phyloP scores from a whole-genome alignment of 306 rosid species.

The Cyamopsis tetragonoloba region DNA sequence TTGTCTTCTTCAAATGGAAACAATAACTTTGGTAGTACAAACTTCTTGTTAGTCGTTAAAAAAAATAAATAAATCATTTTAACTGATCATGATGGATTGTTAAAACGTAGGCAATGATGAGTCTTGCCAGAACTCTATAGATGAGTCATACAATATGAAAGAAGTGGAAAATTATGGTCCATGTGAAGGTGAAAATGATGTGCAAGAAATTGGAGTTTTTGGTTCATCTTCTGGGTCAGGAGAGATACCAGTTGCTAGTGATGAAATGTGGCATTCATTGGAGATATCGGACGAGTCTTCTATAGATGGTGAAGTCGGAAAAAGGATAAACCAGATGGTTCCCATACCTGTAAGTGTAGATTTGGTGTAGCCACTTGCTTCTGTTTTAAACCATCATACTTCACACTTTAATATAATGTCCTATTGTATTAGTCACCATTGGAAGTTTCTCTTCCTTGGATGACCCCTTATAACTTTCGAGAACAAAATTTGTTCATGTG shows the following conservation, averaged over 20 bases:
- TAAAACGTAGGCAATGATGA: conserved; percentile 47
- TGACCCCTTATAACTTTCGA: not conserved
- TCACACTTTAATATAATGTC: not conserved
- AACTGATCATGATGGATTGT: conserved; percentile 25
- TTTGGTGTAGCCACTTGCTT: not conserved
- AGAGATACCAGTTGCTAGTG: conserved; percentile 36
- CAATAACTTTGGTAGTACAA: conserved; percentile 44
- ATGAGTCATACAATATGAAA: conserved; percentile 29
- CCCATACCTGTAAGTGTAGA: conserved; percentile 78
- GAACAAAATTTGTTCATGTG: not conserved
- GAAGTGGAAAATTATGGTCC: conserved; percentile 31
- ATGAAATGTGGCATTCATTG: conserved; percentile 39
- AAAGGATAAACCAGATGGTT: conserved; percentile 78
- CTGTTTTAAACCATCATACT: conserved; percentile 1
- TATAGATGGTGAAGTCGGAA: conserved; percentile 93
- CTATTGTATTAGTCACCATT: not conserved
- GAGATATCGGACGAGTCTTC: conserved; percentile 74
- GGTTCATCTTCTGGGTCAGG: conserved; percentile 38
- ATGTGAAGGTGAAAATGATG: conserved; percentile 30
- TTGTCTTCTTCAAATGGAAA: conserved; percentile 44
- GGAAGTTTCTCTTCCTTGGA: not conserved
- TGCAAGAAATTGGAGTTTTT: conserved; percentile 33
- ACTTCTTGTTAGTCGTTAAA: no score
- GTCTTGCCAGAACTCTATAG: conserved; percentile 31
- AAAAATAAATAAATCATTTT: not conserved